A percentile compares a stretch with the other conserved stretches of the same genome.
Conservation (phyloP, 2,329 filamentous ascomycete genomes). For the Domatiomyces catenatus region DNA sequence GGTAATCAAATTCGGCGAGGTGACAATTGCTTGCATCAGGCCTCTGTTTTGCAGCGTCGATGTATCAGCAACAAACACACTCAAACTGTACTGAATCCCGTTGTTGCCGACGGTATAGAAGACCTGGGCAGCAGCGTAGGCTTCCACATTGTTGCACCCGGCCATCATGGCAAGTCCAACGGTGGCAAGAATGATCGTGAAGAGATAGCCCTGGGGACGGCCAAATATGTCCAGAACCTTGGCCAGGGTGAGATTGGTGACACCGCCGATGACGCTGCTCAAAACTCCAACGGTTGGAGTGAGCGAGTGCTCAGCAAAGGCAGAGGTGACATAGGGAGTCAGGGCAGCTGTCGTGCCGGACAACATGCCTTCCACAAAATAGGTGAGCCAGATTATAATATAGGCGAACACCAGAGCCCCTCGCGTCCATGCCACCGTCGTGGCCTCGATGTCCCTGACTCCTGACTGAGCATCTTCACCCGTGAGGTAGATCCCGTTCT, state of each 20-base stretch:
- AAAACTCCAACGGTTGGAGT: conserved; percentile 36
- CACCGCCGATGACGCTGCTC: conserved; percentile 37
- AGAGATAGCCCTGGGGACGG: conserved; percentile 36
- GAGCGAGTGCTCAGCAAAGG: conserved; percentile 36
- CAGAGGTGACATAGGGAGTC: conserved; percentile 36
- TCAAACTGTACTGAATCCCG: conserved; percentile 18
- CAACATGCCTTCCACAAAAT: conserved; percentile 5
- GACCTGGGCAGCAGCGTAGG: conserved; percentile 45
- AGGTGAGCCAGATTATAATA: conserved; percentile 1
- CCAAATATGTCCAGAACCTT: conserved; percentile 49
- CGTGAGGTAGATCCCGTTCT: too few relatives aligned
- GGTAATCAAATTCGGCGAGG: conserved; percentile 19
- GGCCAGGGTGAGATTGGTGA: conserved; percentile 43
- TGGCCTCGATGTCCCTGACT: too few relatives aligned
- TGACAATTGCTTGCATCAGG: conserved; percentile 6
- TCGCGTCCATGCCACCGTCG: too few relatives aligned
- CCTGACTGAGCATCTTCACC: too few relatives aligned
- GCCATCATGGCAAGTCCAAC: conserved; percentile 40
- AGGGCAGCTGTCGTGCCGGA: conserved; percentile 26
- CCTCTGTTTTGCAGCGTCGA: conserved; percentile 19
- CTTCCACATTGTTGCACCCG: conserved; percentile 40
- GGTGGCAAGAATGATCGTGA: neutral
- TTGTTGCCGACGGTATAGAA: conserved; percentile 24
- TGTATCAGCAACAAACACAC: conserved; percentile 19
- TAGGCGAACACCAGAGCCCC: too few relatives aligned